Base-by-base conservation (phyloP, 805 yeast species). In the Wickerhamiella cacticola region DNA sequence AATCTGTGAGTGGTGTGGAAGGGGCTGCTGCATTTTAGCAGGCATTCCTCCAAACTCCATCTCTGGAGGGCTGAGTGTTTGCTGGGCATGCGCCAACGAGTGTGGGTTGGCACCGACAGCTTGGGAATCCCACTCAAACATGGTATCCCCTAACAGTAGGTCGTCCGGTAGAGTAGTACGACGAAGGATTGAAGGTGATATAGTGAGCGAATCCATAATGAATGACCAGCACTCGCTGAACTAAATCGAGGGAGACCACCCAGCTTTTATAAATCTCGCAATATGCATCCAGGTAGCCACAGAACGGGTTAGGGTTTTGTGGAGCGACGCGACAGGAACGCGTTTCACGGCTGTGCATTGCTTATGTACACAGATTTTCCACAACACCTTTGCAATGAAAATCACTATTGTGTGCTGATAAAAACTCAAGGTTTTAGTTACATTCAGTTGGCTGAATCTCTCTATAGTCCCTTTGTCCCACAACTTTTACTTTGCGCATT, bases 261-360 rank as follows among this genome's bases (percentile, higher is more conserved):
- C 34, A 19, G 31, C 24, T 25, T 44, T 22, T 25, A 23, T 24
- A 35, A 34, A 44, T 35, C 41, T 16, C 47, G 9, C 41, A 39
- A 39, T 39, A 39, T 39, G 42, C 42, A 39, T 23, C 29, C 33
- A 25, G 28, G 47, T 16, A 43, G 47, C 47, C 25, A 26, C 13
- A 23, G 29, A 19, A 22, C 41, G 47, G 41, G 41, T 44, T 35
- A 35, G 41, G 41, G 40, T 38, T 21, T 34, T 18, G 41, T 40
- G 26, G 22, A 19, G 10, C 26, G 22, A 33, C 47, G 47, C 47
- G 47, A 44, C 38, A 15, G 18, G 28, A 16, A 44, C 47, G 47
- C 47, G 47, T 44, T 44, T 44, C 47, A 44, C 38, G 39, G 46
- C 45, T 31, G 36, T 31, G 36, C 36, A 31, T 31, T 31, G 36